Evolutionary conservation across 2,329 filamentous ascomycete species (phyloP), one percentile per base, ranked within the genome.

Genomic region (Curvularia eragrostidis): DNA sequence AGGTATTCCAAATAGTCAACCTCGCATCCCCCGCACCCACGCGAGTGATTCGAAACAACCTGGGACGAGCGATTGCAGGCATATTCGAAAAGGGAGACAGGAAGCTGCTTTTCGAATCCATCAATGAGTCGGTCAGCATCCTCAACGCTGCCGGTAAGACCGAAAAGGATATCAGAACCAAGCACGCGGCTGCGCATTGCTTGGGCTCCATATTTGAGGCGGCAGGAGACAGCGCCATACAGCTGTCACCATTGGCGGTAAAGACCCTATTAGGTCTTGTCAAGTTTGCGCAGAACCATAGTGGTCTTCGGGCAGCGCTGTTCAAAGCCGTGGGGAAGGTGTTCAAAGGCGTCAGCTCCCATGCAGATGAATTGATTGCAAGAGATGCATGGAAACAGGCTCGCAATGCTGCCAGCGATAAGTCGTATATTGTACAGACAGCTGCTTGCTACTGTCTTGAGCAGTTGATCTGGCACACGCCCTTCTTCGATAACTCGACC

Each of bases 381-480:
- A 87, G 93, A 70, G 93, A 97, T 74, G 86, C 96, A 15, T 98
- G 93, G 92, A 99, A 97, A 77, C 91, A 94, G 74, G 89, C 88
- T 24, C 88, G 95, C 62, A 91, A 84, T 75, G 85, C 90, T 66
- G 90, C 90, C 26, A 84, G 83, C 58, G 96, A 99, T 76, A 98
- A 95, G 77, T 91, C 92, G 3, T 83, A 87, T 2, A 83, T 96
- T 32, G 93, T 94, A 7, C 87, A 97, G 73, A 85, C 89, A 15
- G 86, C 87, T 55, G 90, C 91, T 8, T 96, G 91, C 70, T 87
- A 87, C 64, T 96, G 91, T 72, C 79, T 99, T 61, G 89, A 90
- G 71, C 83, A 87, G 53, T 80, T 98, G 48, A 80, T 90, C 21
- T 88, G 85, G 55, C 81, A 85, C 60, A 97, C 93, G 0, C 78